Base-by-base conservation (phyloP, 495 filamentous ascomycete species). In the Chaetomium cochliodes region DNA sequence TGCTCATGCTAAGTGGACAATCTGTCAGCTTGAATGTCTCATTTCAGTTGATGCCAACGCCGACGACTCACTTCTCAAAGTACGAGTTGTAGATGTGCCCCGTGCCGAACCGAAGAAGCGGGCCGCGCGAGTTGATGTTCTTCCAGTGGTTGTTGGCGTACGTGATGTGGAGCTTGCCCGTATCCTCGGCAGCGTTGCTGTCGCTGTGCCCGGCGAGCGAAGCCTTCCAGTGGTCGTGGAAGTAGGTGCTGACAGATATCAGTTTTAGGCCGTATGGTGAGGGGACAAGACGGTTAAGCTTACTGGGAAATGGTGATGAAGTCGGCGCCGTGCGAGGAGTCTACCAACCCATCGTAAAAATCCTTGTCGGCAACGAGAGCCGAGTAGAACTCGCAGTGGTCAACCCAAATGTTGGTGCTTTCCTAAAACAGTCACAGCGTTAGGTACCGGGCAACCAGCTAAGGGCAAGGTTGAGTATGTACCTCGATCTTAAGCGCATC, bases 141-240 rank as follows among this genome's bases (percentile, higher is more conserved):
- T 74, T 67, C 80, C 80, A 88, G 76, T 84, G 62, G 79, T 88
- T 89, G 79, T 86, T 82, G 71, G 81, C 80, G 66, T 84, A 85
- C 44, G 86, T 89, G 42, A 89, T 69, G 61, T 72, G 82, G 18
- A 89, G 81, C 60, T 85, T 75, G 51, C 85, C 85, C 2, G 65
- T 82, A 62, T 83, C 80, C 57, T 82, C 67, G 30, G 63, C 61
- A 30, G 57, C 72, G 72, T 84, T 84, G 65, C 53, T 68, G 69
- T 86, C 83, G 47, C 78, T 81, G 80, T 89, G 87, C 11, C 87
- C 87, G 41, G 88, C 77, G 0, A 90, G 78, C 0, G 82, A 84
- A 44, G 79, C 81, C 73, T 90, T 90, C 77, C 77, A 89, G 79
- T 90, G 87, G 75, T 89, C 86, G 67, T 85, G 83, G 60, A 85